phyloP scores from a whole-genome alignment of 306 rosid species.

The Abrus precatorius region DNA sequence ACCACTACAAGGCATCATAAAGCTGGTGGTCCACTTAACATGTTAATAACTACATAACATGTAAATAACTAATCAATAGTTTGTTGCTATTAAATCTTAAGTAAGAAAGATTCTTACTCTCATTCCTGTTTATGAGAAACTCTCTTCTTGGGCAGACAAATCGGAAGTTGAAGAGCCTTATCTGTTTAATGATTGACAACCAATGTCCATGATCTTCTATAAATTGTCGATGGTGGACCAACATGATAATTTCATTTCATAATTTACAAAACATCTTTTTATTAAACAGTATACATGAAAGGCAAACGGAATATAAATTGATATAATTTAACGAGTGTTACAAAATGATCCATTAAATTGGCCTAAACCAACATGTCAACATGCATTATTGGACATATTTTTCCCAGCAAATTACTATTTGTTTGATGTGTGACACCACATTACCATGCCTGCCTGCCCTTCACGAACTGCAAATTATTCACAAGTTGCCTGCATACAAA shows the following conservation, averaged over 20 bases:
- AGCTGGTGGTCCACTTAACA: background rate
- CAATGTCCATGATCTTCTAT: background rate
- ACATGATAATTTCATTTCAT: background rate
- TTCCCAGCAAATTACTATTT: background rate
- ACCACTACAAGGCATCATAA: background rate
- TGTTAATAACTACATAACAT: background rate
- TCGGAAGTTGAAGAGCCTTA: slow-evolving; percentile 29
- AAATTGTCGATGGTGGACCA: background rate
- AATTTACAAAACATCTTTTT: background rate
- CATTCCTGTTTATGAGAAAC: background rate
- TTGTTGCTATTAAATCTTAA: background rate
- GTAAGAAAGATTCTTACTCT: background rate
- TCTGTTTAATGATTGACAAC: background rate
- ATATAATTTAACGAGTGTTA: background rate
- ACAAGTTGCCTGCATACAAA: background rate
- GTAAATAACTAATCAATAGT: background rate
- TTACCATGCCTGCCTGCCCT: background rate
- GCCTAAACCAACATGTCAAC: background rate
- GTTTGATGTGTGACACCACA: background rate
- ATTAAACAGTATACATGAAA: background rate
- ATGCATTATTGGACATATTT: slow-evolving; percentile 1
- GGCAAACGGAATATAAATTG: background rate
- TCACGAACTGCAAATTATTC: background rate
- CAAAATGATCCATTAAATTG: background rate
- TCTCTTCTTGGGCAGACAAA: slow-evolving; percentile 1